Conservation (phyloP, 805 yeast species). For the Grigorovia humatica region DNA sequence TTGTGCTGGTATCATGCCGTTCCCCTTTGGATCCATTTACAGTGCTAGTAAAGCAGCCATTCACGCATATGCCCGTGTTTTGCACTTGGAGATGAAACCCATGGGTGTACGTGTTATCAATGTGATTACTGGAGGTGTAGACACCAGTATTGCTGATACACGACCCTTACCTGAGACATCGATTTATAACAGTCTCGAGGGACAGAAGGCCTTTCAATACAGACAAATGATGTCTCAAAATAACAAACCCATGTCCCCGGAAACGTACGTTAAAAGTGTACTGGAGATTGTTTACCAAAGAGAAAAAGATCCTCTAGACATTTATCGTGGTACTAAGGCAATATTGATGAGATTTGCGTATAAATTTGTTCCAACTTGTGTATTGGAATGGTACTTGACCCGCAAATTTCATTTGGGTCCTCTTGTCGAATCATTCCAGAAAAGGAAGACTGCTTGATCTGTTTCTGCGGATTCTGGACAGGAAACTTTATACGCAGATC, state of each 20-base stretch:
- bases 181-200: constrained; percentile 41
- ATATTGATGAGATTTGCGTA: constrained; percentile 28
- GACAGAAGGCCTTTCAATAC: constrained; percentile 36
- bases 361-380: constrained; percentile 36
- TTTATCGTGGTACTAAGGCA: constrained; percentile 47
- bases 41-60: constrained; percentile 67
- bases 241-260: constrained; percentile 50
- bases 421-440: constrained; percentile 25
- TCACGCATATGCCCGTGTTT: constrained; percentile 54
- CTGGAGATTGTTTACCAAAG: constrained; percentile 38
- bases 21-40: constrained; percentile 63
- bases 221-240: constrained; percentile 52
- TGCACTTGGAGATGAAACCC: constrained; percentile 59
- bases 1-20: constrained; percentile 50
- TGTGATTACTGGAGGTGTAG: constrained; percentile 67
- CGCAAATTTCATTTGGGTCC: constrained; percentile 33
- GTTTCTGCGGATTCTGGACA: too few species aligned
- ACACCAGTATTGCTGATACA: constrained; percentile 58
- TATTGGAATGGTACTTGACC: constrained; percentile 34
- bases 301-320: constrained; percentile 34
- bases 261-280: constrained; percentile 45
- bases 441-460: constrained; percentile 1
- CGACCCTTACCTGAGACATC: constrained; percentile 50
- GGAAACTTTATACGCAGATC: not conserved
- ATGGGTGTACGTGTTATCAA: constrained; percentile 63